A percentile compares a stretch with the other conserved stretches of the same genome.
Evolutionary conservation across 208 protist species (phyloP).

Genomic region (Crithidia expoeki): DNA sequence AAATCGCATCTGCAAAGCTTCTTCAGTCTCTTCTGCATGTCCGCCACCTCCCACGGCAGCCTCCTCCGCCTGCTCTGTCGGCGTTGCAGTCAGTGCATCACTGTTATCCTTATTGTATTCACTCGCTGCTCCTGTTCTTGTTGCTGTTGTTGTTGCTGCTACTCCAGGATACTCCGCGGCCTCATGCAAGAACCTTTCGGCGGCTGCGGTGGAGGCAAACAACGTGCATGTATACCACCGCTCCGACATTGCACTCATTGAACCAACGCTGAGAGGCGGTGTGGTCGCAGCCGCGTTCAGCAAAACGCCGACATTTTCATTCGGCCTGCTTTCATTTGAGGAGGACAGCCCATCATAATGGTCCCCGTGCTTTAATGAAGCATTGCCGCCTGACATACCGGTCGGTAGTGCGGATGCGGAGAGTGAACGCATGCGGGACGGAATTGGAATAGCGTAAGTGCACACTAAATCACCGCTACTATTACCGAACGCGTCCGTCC

Average conservation of each 20-base stretch:
- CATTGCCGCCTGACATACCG: background rate
- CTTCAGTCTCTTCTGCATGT: background rate
- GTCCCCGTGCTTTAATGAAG: background rate
- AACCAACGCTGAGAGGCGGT: background rate
- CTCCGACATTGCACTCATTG: background rate
- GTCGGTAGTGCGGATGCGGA: background rate
- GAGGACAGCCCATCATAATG: background rate
- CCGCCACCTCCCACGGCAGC: background rate
- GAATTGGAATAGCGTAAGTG: constrained; percentile 17
- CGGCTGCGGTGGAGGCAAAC: constrained; percentile 15
- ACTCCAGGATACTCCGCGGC: background rate
- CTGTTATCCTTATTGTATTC: background rate
- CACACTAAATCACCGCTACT: constrained; percentile 8
- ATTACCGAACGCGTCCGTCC: background rate
- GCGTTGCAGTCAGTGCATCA: background rate
- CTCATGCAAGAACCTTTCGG: constrained; percentile 10
- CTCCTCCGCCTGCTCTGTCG: background rate
- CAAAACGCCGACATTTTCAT: background rate
- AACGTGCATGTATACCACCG: constrained; percentile 32
- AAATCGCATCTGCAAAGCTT: constrained; percentile 1
- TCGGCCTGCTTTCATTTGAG: background rate
- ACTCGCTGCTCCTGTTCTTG: background rate
- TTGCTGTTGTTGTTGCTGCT: background rate
- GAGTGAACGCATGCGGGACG: background rate
- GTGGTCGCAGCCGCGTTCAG: background rate